These are phyloP conservation scores for Salix koriyanagi DNA, from an alignment of 345 rosid genomes.

Conservation along the genomic window DNA sequence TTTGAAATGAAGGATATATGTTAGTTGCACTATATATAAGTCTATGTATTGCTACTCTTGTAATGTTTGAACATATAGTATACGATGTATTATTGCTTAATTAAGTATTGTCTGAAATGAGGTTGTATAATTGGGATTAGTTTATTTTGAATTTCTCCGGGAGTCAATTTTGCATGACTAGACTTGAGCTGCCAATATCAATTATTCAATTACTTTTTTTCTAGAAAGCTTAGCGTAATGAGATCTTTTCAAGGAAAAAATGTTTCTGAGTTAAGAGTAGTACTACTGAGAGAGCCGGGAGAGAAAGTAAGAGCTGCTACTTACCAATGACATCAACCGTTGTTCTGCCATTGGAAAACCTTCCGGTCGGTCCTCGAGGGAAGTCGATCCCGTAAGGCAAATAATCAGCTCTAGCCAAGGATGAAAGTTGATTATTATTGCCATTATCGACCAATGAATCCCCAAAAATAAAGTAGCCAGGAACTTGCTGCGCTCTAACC, in stretches of 20 bases:
- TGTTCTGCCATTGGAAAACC: slow-evolving; percentile 75
- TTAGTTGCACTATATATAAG: not conserved
- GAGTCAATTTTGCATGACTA: too few species aligned
- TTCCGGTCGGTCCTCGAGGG: slow-evolving; percentile 63
- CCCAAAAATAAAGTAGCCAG: slow-evolving; percentile 83
- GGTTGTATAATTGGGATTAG: too few species aligned
- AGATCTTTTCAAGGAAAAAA: too few species aligned
- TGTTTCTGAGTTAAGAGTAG: too few species aligned
- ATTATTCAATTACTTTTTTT: too few species aligned
- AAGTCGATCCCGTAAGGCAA: slow-evolving; percentile 85
- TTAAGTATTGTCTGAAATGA: too few species aligned
- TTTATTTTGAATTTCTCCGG: too few species aligned
- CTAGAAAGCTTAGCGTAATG: too few species aligned
- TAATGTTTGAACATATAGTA: too few species aligned
- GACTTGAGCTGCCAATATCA: too few species aligned
- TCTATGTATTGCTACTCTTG: too few species aligned
- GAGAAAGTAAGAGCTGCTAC: not conserved
- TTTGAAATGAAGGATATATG: not conserved
- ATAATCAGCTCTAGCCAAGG: slow-evolving; percentile 70
- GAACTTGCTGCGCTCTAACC: slow-evolving; percentile 52
- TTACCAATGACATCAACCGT: slow-evolving; percentile 70
- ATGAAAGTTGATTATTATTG: slow-evolving; percentile 63
- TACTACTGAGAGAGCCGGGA: not conserved
- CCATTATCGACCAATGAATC: slow-evolving; percentile 94
- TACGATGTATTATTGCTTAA: too few species aligned